phyloP scores from a whole-genome alignment of 129 eudicot species.

The Artemisia annua region DNA sequence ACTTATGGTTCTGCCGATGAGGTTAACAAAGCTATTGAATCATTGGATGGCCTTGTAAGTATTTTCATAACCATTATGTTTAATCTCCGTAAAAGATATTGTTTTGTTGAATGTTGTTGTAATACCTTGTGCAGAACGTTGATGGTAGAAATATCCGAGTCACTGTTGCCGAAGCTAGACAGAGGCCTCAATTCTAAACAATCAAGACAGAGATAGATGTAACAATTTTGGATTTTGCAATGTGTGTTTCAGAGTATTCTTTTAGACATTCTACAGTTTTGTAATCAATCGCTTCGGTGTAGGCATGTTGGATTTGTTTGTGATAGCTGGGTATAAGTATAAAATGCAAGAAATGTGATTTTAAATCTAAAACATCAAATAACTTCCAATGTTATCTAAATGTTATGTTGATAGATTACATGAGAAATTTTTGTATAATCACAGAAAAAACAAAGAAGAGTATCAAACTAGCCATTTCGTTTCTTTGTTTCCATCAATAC shows the following conservation, averaged over 20 bases:
- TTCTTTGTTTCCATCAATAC: neutral
- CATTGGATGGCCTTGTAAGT: conserved; percentile 72
- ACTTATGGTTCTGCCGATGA: conserved; percentile 66
- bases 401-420: neutral
- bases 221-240: conserved; percentile 28
- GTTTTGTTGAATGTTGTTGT: neutral
- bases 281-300: conserved; percentile 29
- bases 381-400: neutral
- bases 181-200: conserved; percentile 45
- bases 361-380: neutral
- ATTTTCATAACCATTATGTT: neutral
- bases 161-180: conserved; percentile 64
- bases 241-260: conserved; percentile 29
- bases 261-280: conserved; percentile 9
- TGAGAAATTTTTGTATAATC: neutral
- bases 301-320: conserved; percentile 17
- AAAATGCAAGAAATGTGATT: too few relatives aligned
- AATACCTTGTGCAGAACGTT: conserved; percentile 50
- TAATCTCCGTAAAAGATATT: neutral
- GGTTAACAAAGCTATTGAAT: conserved; percentile 65
- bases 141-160: conserved; percentile 80
- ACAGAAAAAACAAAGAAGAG: conserved; percentile 10
- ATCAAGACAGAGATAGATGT: neutral
- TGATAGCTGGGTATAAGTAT: neutral
- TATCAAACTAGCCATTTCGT: conserved; percentile 7